Conservation (phyloP, 371 early-diverging fungal species). For the Batkoa obscura region DNA sequence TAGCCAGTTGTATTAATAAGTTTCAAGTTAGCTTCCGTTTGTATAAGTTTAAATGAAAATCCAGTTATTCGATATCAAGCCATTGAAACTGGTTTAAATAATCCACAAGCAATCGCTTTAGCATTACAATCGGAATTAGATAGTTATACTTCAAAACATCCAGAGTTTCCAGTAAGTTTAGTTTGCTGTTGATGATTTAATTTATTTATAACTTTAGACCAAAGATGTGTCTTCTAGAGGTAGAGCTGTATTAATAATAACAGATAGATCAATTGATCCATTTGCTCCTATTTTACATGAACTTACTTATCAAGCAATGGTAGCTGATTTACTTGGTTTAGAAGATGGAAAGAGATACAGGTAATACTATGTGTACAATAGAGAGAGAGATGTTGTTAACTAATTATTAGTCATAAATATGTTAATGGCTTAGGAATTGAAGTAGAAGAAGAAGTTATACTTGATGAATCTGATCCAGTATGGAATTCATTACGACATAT, state of each 20-base stretch:
- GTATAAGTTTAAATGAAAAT: constrained; percentile 56
- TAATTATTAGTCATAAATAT: constrained; percentile 17
- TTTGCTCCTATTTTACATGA: constrained; percentile 77
- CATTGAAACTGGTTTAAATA: constrained; percentile 23
- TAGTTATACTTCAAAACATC: constrained; percentile 28
- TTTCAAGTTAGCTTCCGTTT: constrained; percentile 38
- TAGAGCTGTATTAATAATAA: constrained; percentile 54
- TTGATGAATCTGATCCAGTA: constrained; percentile 53
- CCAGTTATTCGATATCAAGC: constrained; percentile 77
- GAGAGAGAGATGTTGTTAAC: background rate
- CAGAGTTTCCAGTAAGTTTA: constrained; percentile 31
- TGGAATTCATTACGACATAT: constrained; percentile 71
- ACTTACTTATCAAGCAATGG: constrained; percentile 88
- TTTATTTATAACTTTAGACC: constrained; percentile 20
- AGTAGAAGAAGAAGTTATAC: constrained; percentile 27
- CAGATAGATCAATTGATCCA: constrained; percentile 80
- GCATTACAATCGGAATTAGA: constrained; percentile 34
- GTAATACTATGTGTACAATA: constrained; percentile 22
- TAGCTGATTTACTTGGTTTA: constrained; percentile 62
- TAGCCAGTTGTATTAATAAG: constrained; percentile 5
- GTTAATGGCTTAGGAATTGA: constrained; percentile 19
- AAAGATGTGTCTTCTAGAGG: constrained; percentile 34
- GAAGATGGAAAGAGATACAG: constrained; percentile 49
- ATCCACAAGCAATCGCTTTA: constrained; percentile 28
- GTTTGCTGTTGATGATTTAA: background rate